Conservation (phyloP, 768 basidiomycete genomes). For the Termitomyces sp. region DNA sequence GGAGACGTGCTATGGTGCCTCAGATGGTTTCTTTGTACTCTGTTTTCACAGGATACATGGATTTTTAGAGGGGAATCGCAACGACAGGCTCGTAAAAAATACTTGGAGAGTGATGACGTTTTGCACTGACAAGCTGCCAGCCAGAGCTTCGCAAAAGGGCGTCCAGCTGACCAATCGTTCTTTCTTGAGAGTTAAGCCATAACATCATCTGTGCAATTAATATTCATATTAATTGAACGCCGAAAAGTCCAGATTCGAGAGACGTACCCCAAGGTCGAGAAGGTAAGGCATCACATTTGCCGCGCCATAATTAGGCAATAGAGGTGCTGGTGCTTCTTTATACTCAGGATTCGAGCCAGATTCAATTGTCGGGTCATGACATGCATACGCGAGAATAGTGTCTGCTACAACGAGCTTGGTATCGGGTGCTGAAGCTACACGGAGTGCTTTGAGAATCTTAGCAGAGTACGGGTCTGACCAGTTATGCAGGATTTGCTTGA, state of each 20-base stretch:
- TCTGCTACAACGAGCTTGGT: slow-evolving; percentile 38
- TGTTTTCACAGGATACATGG: neutral
- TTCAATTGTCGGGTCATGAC: slow-evolving; percentile 3
- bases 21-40: too few species aligned
- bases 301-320: slow-evolving; percentile 8
- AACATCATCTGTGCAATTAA: slow-evolving; percentile 8
- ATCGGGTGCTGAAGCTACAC: slow-evolving; percentile 25
- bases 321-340: slow-evolving; percentile 3
- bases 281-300: slow-evolving; percentile 6
- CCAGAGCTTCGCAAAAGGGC: slow-evolving; percentile 6
- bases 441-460: slow-evolving; percentile 30
- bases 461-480: slow-evolving; percentile 30
- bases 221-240: neutral
- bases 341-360: neutral
- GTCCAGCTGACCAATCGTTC: slow-evolving; percentile 6
- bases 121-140: slow-evolving; percentile 5
- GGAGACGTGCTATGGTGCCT: too few species aligned
- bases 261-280: slow-evolving; percentile 6
- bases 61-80: neutral
- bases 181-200: slow-evolving; percentile 10
- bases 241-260: neutral
- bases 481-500: slow-evolving; percentile 35
- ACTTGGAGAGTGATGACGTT: slow-evolving; percentile 5
- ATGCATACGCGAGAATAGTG: slow-evolving; percentile 26
- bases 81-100: slow-evolving; percentile 9